Evolutionary conservation across 306 rosid species (phyloP).

Genomic region (Sindora glabra): DNA sequence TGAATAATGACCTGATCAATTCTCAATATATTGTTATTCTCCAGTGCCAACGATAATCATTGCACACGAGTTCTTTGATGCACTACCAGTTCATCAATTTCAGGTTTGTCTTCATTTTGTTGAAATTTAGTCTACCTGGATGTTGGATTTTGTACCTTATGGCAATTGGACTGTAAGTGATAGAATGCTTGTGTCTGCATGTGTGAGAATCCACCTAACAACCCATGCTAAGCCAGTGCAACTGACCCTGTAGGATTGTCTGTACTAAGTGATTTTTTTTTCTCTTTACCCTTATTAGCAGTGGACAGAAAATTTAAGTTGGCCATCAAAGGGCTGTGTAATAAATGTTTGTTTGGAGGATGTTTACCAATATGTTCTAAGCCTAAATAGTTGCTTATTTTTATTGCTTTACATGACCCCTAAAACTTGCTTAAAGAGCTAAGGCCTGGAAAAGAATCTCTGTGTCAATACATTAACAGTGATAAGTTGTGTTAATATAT

Average conservation of each 20-base stretch:
- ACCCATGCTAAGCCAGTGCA: neutral
- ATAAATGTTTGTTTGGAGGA: neutral
- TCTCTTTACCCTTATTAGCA: neutral
- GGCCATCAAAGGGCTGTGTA: neutral
- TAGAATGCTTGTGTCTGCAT: conserved; percentile 1
- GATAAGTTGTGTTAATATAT: no score
- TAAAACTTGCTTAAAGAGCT: neutral
- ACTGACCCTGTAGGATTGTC: neutral
- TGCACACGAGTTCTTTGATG: conserved; percentile 93
- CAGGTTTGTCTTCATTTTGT: conserved; percentile 45
- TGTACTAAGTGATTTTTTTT: neutral
- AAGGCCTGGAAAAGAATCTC: neutral
- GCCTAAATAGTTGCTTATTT: neutral
- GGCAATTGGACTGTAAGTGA: neutral
- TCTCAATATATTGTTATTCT: conserved; percentile 10
- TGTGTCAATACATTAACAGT: no score
- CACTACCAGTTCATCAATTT: conserved; percentile 90
- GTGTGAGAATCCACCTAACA: conserved; percentile 6
- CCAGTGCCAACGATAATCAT: conserved; percentile 77
- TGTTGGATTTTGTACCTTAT: neutral
- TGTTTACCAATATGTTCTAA: neutral
- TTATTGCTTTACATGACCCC: conserved; percentile 5
- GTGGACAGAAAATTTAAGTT: neutral
- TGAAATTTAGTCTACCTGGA: neutral
- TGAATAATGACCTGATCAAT: conserved; percentile 1